phyloP scores from a whole-genome alignment of 2,329 filamentous ascomycete species.

The Knoxdaviesia capensis region DNA sequence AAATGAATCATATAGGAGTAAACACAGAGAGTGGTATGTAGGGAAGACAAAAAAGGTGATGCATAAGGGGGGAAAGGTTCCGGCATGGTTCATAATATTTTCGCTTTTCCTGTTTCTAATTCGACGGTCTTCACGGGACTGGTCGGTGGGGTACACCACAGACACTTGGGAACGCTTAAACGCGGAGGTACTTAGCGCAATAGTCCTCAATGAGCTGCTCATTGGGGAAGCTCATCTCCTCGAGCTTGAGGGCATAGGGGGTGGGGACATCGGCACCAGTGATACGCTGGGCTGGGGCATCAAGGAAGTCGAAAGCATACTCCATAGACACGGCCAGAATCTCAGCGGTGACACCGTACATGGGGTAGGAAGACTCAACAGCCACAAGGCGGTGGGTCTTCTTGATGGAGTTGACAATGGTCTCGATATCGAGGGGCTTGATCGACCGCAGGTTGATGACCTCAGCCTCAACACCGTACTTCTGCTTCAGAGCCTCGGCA shows the following conservation, averaged over 20 bases:
- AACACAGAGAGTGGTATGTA: too few species aligned
- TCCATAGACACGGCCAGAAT: slow-evolving; percentile 91
- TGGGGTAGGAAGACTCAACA: slow-evolving; percentile 91
- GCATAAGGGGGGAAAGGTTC: too few species aligned
- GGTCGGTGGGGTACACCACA: too few species aligned
- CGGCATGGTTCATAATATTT: too few species aligned
- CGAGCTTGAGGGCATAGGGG: slow-evolving; percentile 79
- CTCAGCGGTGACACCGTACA: slow-evolving; percentile 81
- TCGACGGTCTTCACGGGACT: too few species aligned
- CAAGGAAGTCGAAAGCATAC: slow-evolving; percentile 94
- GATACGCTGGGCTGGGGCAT: slow-evolving; percentile 80
- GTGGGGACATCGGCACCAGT: slow-evolving; percentile 96
- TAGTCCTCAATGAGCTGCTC: slow-evolving; percentile 75
- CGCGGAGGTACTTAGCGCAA: slow-evolving; percentile 68
- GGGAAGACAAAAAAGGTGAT: too few species aligned
- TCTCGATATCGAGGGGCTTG: slow-evolving; percentile 89
- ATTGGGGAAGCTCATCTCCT: slow-evolving; percentile 89
- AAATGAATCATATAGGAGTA: too few species aligned
- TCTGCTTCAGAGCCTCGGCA: slow-evolving; percentile 81
- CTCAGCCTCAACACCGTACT: slow-evolving; percentile 88
- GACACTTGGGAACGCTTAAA: slow-evolving; percentile 26
- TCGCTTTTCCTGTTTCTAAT: too few species aligned
- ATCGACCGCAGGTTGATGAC: slow-evolving; percentile 96
- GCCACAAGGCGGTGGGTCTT: slow-evolving; percentile 86
- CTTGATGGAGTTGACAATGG: slow-evolving; percentile 94